phyloP scores from a whole-genome alignment of 2,329 filamentous ascomycete species.

The Mycogone perniciosa region DNA sequence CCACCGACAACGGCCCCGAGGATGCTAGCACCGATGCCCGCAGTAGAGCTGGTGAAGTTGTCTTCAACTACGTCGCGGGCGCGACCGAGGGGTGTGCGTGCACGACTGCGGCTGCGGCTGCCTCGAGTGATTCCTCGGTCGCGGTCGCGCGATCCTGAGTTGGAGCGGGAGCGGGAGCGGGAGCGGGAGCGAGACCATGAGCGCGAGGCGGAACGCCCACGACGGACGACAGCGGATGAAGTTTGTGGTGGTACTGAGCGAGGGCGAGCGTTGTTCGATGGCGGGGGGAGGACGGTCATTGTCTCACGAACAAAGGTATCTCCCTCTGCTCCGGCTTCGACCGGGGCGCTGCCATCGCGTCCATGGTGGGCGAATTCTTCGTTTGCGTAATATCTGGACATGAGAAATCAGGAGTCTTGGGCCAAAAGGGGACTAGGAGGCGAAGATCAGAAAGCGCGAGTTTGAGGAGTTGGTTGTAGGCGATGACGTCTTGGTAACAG shows the following conservation, averaged over 20 bases:
- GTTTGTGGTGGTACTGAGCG: conserved; percentile 28
- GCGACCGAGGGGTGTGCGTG: conserved; percentile 31
- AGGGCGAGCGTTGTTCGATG: conserved; percentile 19
- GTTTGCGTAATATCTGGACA: conserved; percentile 24
- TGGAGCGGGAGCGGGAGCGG: conserved; percentile 19
- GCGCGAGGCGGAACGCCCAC: conserved; percentile 18
- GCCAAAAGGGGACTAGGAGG: neutral
- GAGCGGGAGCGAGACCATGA: conserved; percentile 14
- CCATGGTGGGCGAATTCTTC: conserved; percentile 22
- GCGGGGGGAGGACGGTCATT: conserved; percentile 25
- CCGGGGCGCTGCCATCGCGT: conserved; percentile 8
- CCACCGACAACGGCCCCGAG: conserved; percentile 50
- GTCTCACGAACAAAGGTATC: conserved; percentile 23
- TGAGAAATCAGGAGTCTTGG: conserved; percentile 1
- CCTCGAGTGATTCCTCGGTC: conserved; percentile 8
- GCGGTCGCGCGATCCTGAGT: conserved; percentile 20
- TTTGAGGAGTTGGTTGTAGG: no score
- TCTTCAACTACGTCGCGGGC: conserved; percentile 37
- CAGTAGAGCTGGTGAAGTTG: conserved; percentile 42
- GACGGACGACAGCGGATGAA: conserved; percentile 20
- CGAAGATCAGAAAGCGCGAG: neutral
- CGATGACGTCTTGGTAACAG: no score
- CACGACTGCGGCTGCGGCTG: conserved; percentile 11
- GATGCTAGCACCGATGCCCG: conserved; percentile 45
- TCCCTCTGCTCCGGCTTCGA: neutral